A percentile compares a stretch with the other conserved stretches of the same genome.
Evolutionary conservation across 1,139 yeast species (phyloP).

Genomic region (Yamadazyma buinensis): DNA sequence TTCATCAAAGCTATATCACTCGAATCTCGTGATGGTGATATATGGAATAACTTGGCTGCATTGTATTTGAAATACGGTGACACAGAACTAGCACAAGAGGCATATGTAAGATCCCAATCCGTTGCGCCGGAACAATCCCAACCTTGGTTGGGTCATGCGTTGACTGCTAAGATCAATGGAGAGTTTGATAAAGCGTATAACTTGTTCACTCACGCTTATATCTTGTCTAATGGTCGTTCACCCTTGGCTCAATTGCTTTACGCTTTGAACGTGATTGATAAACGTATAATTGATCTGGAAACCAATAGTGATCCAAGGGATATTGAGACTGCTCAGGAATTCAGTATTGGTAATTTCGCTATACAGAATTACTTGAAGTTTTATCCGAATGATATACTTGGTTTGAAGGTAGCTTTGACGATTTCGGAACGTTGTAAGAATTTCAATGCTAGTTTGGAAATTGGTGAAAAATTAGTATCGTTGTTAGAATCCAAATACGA

Average conservation of each 20-base stretch:
- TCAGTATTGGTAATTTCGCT: constrained; percentile 67
- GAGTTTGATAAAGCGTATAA: constrained; percentile 48
- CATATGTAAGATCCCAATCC: constrained; percentile 73
- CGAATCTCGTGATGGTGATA: constrained; percentile 61
- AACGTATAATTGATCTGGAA: constrained; percentile 32
- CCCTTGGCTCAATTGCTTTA: constrained; percentile 71
- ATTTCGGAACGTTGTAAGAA: constrained; percentile 72
- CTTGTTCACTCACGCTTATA: constrained; percentile 72
- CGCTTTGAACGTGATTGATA: constrained; percentile 55
- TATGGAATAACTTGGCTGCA: constrained; percentile 83
- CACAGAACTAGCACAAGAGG: constrained; percentile 64
- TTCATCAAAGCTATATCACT: constrained; percentile 76
- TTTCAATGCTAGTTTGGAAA: constrained; percentile 48
- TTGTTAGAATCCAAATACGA: constrained; percentile 61
- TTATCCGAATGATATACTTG: constrained; percentile 61
- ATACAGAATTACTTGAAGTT: constrained; percentile 68
- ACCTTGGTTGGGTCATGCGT: constrained; percentile 90
- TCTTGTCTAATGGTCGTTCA: constrained; percentile 69
- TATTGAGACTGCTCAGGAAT: constrained; percentile 58
- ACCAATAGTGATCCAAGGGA: constrained; percentile 49
- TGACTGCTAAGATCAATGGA: constrained; percentile 60
- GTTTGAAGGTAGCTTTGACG: constrained; percentile 53
- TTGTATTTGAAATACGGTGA: constrained; percentile 71
- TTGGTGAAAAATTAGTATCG: constrained; percentile 44
- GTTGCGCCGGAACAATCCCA: constrained; percentile 71